Evolutionary conservation across 495 filamentous ascomycete species (phyloP), one percentile per base, ranked within the genome.

Genomic region (Xylaria sp.): DNA sequence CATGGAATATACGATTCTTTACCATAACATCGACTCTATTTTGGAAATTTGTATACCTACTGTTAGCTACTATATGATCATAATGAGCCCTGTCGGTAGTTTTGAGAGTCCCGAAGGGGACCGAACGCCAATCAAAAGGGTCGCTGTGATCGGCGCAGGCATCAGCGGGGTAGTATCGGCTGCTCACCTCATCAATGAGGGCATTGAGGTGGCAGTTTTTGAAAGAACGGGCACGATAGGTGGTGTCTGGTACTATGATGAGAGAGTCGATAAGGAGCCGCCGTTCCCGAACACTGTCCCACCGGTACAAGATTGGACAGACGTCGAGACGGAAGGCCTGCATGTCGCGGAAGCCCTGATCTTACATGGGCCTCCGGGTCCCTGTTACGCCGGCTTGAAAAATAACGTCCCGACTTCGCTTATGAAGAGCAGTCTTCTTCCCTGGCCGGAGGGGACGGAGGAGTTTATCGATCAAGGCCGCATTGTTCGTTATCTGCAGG

Each of bases 121-220:
- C 52, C 67, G 61, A 17, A 77, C 41, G 50, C 31, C 57, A 31
- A 82, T 84, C 46, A 81, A 82, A 46, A 78, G 77, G 35, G 88
- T 92, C 1, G 91, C 90, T 14, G 85, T 93, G 19, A 90, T 93
- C 68, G 91, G 91, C 3, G 90, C 90, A 35, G 90, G 91, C 11
- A 89, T 93, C 50, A 91, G 88, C 67, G 90, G 91, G 11, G 85
- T 93, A 33, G 84, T 85, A 4, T 82, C 88, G 14, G 89, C 90
- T 21, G 89, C 85, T 8, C 88, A 93, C 77, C 81, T 93, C 43
- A 83, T 88, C 43, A 83, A 79, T 35, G 82, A 83, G 61, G 89
- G 88, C 0, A 70, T 92, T n/a, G 79, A 88, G 5, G 88, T 92
- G 41, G 88, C 84, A 0, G 85, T 93, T 0, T 92, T 89, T 74